Percentiles rank a stretch among this genome's conserved stretches.
These are phyloP conservation scores for Komagataella pastoris DNA, from an alignment of 805 yeast genomes.

Conservation along the genomic window DNA sequence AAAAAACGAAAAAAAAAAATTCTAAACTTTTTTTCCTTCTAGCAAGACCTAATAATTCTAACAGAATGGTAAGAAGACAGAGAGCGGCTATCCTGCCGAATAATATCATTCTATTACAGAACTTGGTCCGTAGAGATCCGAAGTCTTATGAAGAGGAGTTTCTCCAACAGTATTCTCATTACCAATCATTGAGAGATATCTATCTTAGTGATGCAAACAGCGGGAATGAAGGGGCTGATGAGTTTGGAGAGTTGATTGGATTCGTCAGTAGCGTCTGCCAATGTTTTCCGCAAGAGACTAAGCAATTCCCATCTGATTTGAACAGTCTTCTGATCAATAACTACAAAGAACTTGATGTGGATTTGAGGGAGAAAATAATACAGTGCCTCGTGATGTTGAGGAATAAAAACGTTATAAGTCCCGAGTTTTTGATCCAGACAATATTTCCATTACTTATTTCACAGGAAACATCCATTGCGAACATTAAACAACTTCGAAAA, in stretches of 20 bases:
- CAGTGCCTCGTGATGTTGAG: slow-evolving; percentile 83
- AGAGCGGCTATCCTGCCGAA: slow-evolving; percentile 92
- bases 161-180: slow-evolving; percentile 83
- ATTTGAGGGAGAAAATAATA: slow-evolving; percentile 80
- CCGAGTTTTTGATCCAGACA: slow-evolving; percentile 75
- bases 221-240: slow-evolving; percentile 41
- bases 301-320: slow-evolving; percentile 71
- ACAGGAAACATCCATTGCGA: slow-evolving; percentile 34
- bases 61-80: slow-evolving; percentile 24
- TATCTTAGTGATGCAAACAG: slow-evolving; percentile 52
- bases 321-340: slow-evolving; percentile 54
- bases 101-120: slow-evolving; percentile 83
- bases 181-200: slow-evolving; percentile 81
- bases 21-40: not conserved
- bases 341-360: slow-evolving; percentile 75
- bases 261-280: slow-evolving; percentile 86
- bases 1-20: no score
- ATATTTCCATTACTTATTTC: slow-evolving; percentile 68
- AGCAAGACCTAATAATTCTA: not conserved
- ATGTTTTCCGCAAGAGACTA: slow-evolving; percentile 84
- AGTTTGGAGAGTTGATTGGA: slow-evolving; percentile 75
- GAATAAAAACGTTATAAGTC: slow-evolving; percentile 65
- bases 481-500: slow-evolving; percentile 71
- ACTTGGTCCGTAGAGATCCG: slow-evolving; percentile 88
- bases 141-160: slow-evolving; percentile 91